Conservation (phyloP, 441 rosid genomes). For the Aleurites moluccanus region DNA sequence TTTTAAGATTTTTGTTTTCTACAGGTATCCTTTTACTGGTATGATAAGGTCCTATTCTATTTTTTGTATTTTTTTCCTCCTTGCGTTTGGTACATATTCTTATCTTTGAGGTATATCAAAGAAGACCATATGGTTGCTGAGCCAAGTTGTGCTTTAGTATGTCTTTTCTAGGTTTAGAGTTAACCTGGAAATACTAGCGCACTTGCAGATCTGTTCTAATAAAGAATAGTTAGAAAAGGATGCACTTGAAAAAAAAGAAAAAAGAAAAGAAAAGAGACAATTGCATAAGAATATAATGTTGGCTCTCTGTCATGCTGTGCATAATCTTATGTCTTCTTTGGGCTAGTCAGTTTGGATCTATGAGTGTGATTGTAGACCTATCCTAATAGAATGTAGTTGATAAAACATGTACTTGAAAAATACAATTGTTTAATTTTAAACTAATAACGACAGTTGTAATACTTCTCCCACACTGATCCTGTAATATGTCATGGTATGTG, state of each 20-base stretch:
- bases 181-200: neutral
- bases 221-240: neutral
- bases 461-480: constrained; percentile 3
- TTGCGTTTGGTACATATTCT: neutral
- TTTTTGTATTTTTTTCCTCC: neutral
- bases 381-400: neutral
- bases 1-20: neutral
- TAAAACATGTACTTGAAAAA: neutral
- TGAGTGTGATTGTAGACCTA: neutral
- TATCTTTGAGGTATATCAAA: neutral
- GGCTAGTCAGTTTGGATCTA: neutral
- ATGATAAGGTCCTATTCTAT: neutral
- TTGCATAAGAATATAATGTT: neutral
- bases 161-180: neutral
- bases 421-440: neutral
- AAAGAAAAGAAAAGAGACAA: neutral
- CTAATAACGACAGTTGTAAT: neutral
- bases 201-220: neutral
- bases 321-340: neutral
- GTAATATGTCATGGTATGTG: neutral
- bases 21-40: neutral
- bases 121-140: no score
- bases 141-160: no score
- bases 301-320: neutral
- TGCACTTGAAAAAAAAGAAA: neutral